A percentile compares a stretch with the other conserved stretches of the same genome.
Evolutionary conservation across 306 rosid genomes (phyloP).

Genomic region (Corylus heterophylla): DNA sequence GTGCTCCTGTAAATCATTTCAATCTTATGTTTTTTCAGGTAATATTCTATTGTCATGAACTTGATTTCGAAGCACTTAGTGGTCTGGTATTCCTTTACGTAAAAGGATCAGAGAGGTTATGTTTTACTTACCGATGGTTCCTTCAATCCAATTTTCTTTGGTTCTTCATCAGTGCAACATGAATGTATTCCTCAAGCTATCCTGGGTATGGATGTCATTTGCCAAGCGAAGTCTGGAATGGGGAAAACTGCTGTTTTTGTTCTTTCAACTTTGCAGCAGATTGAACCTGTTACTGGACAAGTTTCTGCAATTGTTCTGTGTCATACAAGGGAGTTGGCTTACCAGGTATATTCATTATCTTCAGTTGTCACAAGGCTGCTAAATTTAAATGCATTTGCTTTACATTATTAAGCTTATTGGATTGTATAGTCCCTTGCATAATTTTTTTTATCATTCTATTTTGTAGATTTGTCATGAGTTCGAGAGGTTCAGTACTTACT

Average conservation of each 20-base stretch:
- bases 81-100: conserved; percentile 67
- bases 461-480: conserved; percentile 95
- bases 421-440: conserved; percentile 5
- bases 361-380: not conserved
- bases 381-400: not conserved
- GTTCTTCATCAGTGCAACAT: conserved; percentile 95
- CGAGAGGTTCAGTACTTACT: conserved; percentile 93
- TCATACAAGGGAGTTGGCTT: conserved; percentile 95
- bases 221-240: conserved; percentile 99
- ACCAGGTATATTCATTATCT: conserved; percentile 57
- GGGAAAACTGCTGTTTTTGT: conserved; percentile 99
- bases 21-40: conserved; percentile 61
- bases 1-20: conserved; percentile 8
- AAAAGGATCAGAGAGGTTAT: conserved; percentile 62
- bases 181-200: conserved; percentile 99
- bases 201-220: conserved; percentile 97
- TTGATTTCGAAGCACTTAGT: conserved; percentile 70
- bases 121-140: conserved; percentile 79
- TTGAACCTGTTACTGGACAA: conserved; percentile 94
- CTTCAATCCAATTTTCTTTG: conserved; percentile 71
- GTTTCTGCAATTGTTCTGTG: conserved; percentile 94
- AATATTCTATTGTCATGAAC: conserved; percentile 56
- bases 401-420: not conserved
- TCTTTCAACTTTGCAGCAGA: conserved; percentile 92
- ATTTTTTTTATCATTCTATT: not conserved